Evolutionary conservation across 768 basidiomycete genomes (phyloP).

Genomic region (Dioszegia crocea): DNA sequence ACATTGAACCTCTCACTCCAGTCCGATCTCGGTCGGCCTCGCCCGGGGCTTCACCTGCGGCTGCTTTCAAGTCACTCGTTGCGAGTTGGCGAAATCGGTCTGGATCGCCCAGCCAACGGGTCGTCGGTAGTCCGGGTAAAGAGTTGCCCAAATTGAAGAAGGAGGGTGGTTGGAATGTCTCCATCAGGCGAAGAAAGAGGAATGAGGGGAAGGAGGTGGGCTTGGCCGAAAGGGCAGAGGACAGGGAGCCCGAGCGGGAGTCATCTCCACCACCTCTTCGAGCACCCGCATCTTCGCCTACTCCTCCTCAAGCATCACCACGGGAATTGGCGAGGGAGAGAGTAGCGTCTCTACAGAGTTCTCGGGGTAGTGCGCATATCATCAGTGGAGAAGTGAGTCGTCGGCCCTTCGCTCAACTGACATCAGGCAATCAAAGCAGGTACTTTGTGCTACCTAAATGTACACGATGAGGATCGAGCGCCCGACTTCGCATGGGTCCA

Average conservation of each 20-base stretch:
- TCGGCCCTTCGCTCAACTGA: neutral
- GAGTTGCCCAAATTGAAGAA: constrained; percentile 15
- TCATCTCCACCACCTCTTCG: neutral
- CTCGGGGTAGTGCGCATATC: neutral
- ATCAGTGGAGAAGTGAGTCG: constrained; percentile 12
- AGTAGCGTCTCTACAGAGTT: neutral
- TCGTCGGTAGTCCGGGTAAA: constrained; percentile 19
- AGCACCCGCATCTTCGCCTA: neutral
- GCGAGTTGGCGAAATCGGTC: constrained; percentile 36
- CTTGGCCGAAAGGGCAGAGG: constrained; percentile 28
- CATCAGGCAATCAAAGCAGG: constrained; percentile 78
- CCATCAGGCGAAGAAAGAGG: constrained; percentile 28
- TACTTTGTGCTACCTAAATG: constrained; percentile 84
- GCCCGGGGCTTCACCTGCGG: constrained; percentile 21
- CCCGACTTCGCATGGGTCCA: constrained; percentile 67
- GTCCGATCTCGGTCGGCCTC: constrained; percentile 3
- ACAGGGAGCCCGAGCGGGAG: neutral
- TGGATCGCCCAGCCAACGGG: constrained; percentile 27
- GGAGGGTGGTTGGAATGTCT: constrained; percentile 38
- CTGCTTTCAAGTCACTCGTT: constrained; percentile 31
- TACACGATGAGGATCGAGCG: constrained; percentile 68
- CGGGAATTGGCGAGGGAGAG: too few relatives aligned
- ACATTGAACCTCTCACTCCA: neutral
- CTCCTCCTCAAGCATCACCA: too few relatives aligned
- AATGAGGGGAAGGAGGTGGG: constrained; percentile 18